phyloP scores from a whole-genome alignment of 2,329 filamentous ascomycete species.

The Plenodomus lindquistii region DNA sequence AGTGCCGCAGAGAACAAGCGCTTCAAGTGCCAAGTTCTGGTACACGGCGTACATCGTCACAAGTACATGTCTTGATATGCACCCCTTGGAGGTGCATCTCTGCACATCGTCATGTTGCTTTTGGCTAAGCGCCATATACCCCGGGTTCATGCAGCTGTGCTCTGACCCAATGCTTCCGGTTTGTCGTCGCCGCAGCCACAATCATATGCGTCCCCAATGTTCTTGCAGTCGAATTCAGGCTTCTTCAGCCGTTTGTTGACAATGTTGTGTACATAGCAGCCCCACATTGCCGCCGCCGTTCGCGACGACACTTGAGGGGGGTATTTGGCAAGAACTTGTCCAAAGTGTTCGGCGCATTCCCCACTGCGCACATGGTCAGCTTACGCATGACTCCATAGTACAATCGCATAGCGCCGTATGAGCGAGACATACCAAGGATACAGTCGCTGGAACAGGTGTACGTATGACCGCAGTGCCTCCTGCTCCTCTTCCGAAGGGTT shows the following conservation, averaged over 20 bases:
- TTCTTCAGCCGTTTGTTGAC: slow-evolving; percentile 67
- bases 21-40: slow-evolving; percentile 1
- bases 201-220: slow-evolving; percentile 69
- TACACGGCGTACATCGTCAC: neutral
- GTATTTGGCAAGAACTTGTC: slow-evolving; percentile 62
- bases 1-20: slow-evolving; percentile 5
- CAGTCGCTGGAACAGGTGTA: slow-evolving; percentile 66
- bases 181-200: slow-evolving; percentile 65
- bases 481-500: slow-evolving; percentile 64
- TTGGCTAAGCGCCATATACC: slow-evolving; percentile 9
- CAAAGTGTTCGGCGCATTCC: slow-evolving; percentile 68
- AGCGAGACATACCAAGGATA: slow-evolving; percentile 61
- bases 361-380: slow-evolving; percentile 51
- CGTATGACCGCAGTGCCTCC: slow-evolving; percentile 61
- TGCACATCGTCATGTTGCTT: slow-evolving; percentile 15
- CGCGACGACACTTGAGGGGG: slow-evolving; percentile 67
- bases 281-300: slow-evolving; percentile 66
- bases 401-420: slow-evolving; percentile 13
- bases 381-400: slow-evolving; percentile 17
- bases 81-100: slow-evolving; percentile 6
- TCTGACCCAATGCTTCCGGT: slow-evolving; percentile 25
- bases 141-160: slow-evolving; percentile 22
- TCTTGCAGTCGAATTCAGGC: slow-evolving; percentile 64
- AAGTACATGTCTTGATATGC: slow-evolving; percentile 6
- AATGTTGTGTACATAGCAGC: slow-evolving; percentile 68